phyloP scores from a whole-genome alignment of 169 alveolate species.

The Eimeria mitis region DNA sequence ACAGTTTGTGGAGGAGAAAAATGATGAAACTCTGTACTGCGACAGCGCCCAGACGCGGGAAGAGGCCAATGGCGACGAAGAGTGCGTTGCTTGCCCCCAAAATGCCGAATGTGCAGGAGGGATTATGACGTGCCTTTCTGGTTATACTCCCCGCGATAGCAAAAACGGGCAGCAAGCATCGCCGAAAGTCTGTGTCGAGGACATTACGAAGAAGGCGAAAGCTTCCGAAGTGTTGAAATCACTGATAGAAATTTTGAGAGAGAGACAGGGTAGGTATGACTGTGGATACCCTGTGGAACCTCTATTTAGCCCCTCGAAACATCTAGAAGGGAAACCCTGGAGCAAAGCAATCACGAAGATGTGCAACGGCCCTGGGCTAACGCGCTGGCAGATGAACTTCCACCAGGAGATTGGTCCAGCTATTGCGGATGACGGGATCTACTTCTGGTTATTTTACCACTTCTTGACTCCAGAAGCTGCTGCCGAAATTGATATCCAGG shows the following conservation, averaged over 20 bases:
- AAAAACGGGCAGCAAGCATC: background rate
- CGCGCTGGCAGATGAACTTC: slow-evolving; percentile 47
- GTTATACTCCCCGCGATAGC: background rate
- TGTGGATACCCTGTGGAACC: slow-evolving; percentile 56
- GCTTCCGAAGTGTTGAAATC: slow-evolving; percentile 23
- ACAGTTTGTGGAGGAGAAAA: background rate
- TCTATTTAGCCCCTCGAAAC: slow-evolving; percentile 21
- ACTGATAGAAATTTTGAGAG: background rate
- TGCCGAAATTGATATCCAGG: slow-evolving; percentile 32
- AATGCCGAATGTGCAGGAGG: slow-evolving; percentile 38
- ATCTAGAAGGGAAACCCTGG: slow-evolving; percentile 45
- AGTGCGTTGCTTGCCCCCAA: slow-evolving; percentile 32
- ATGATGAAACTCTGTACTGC: background rate
- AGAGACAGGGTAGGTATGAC: slow-evolving; percentile 49
- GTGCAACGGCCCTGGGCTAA: slow-evolving; percentile 42
- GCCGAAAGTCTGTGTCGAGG: background rate
- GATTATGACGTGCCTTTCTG: slow-evolving; percentile 3
- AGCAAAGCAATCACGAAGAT: slow-evolving; percentile 2
- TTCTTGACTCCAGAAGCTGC: slow-evolving; percentile 47
- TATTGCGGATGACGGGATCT: slow-evolving; percentile 30
- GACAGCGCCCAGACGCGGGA: background rate
- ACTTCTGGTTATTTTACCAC: slow-evolving; percentile 39
- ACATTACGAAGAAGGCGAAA: background rate
- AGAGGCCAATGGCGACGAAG: background rate
- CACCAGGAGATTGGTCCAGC: slow-evolving; percentile 49